Percentiles rank a stretch among this genome's conserved stretches.
These are phyloP conservation scores for Dalbergia oliveri DNA, from an alignment of 306 rosid species.

Conservation along the genomic window DNA sequence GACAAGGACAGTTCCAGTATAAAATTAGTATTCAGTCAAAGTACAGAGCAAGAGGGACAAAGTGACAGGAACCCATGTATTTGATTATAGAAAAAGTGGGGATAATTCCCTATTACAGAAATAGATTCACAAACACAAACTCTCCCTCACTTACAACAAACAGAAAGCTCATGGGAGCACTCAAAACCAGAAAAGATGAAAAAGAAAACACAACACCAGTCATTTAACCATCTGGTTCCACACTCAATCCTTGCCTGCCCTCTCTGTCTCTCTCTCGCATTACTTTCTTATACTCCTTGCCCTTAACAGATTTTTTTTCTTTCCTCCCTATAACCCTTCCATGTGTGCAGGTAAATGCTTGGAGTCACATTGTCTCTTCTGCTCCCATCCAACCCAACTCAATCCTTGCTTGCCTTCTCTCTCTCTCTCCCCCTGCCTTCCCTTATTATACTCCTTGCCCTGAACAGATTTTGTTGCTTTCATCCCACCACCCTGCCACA, in stretches of 20 bases:
- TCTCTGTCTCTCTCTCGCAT: neutral
- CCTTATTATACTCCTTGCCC: conserved; percentile 22
- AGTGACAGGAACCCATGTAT: conserved; percentile 20
- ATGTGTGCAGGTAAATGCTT: conserved; percentile 23
- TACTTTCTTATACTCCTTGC: conserved; percentile 6
- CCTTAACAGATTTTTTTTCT: conserved; percentile 17
- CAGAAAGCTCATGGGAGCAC: conserved; percentile 29
- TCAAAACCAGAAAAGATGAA: neutral
- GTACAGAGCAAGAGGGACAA: conserved; percentile 29
- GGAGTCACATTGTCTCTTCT: neutral
- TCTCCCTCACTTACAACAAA: conserved; percentile 27
- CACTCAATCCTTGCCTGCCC: conserved; percentile 3
- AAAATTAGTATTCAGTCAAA: conserved; percentile 5
- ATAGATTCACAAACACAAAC: conserved; percentile 8
- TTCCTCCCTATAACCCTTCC: conserved; percentile 24
- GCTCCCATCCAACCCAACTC: conserved; percentile 11
- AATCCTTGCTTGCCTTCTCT: conserved; percentile 25
- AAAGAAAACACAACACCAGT: neutral
- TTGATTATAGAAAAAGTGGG: conserved; percentile 21
- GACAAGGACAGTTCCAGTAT: conserved; percentile 36
- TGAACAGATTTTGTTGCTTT: conserved; percentile 21
- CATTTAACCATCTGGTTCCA: conserved; percentile 12
- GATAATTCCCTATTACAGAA: conserved; percentile 18
- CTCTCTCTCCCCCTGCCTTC: conserved; percentile 13
- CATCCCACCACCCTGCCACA: conserved; percentile 27